Base-by-base conservation (phyloP, 2,329 filamentous ascomycete genomes). In the Ustulina deusta region DNA sequence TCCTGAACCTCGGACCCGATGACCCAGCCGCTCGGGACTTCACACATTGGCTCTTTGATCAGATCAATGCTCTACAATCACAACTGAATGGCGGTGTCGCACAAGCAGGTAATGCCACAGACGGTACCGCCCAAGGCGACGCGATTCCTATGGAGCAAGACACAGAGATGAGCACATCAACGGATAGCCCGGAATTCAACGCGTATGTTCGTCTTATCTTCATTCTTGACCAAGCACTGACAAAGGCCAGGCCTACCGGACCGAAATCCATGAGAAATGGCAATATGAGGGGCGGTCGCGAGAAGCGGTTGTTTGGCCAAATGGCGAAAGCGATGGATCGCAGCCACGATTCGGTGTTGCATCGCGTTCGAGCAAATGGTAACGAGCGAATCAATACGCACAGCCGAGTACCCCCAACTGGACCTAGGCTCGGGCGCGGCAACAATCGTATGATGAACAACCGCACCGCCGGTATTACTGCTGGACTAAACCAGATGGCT, bases 31-130 rank as follows among this genome's bases (percentile, higher is more conserved):
- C 93, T 7, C 88, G 88, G 69, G 91, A 94, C 62, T 98, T 99
- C 78, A 90, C 94, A 69, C 87, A 86, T 78, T 99, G 96, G 96
- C 84, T 99, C n/a, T 98, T 98, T 78, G 88, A 94, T 63, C 92
- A 97, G 78, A 90, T 97, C 68, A 88, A 91, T 52, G 71, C 82
- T 13, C 83, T 96, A 69, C 89, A 90, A 75, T 82, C 83, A 56
- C 88, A 91, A 77, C 75, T 90, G 66, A 90, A 89, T 71, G 87
- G 87, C 27, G 80, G 76, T 17, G 72, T 75, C 13, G 77, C 78
- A 63, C 79, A 80, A 69, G 55, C 76, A 36, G 74, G 75, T 5
- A 60, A 11, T 58, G n/a, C 64, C 20, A n/a, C n/a, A 25, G 76
- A 66, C 20, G 77, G 60, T 20, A 11, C 34, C 38, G 42, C 65